Conservation (phyloP, 805 yeast species). For the Candida schatavii region DNA sequence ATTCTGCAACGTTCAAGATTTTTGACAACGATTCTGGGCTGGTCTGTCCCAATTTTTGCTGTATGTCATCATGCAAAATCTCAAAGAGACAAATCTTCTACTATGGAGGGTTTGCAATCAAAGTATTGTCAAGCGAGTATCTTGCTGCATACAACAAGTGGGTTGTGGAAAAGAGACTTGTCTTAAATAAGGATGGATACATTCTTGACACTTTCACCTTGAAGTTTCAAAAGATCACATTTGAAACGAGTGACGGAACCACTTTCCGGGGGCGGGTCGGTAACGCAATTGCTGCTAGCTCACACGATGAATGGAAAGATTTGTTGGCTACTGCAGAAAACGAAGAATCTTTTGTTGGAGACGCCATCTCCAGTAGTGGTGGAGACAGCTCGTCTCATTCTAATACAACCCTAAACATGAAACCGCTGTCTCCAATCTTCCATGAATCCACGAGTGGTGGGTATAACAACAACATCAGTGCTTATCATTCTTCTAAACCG, state of each 20-base stretch:
- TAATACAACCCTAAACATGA: not conserved
- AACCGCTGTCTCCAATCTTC: not conserved
- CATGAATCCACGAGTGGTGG: not conserved
- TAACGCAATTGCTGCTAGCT: conserved; percentile 17
- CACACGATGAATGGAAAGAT: conserved; percentile 3
- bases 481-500: not conserved
- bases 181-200: conserved; percentile 53
- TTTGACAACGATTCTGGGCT: conserved; percentile 19
- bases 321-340: not conserved
- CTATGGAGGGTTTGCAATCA: conserved; percentile 66
- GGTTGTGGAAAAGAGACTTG: conserved; percentile 42
- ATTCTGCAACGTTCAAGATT: conserved; percentile 28
- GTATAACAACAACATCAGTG: not conserved
- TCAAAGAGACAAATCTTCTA: conserved; percentile 57
- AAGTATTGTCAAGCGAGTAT: conserved; percentile 21
- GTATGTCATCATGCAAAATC: conserved; percentile 47
- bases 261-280: conserved; percentile 30
- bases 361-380: not conserved
- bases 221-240: conserved; percentile 44
- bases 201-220: conserved; percentile 53
- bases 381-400: not conserved
- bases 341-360: not conserved
- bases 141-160: conserved; percentile 26
- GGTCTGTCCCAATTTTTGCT: conserved; percentile 49
- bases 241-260: conserved; percentile 17